phyloP scores from a whole-genome alignment of 1,139 yeast species.

The Debaryomyces coudertii region DNA sequence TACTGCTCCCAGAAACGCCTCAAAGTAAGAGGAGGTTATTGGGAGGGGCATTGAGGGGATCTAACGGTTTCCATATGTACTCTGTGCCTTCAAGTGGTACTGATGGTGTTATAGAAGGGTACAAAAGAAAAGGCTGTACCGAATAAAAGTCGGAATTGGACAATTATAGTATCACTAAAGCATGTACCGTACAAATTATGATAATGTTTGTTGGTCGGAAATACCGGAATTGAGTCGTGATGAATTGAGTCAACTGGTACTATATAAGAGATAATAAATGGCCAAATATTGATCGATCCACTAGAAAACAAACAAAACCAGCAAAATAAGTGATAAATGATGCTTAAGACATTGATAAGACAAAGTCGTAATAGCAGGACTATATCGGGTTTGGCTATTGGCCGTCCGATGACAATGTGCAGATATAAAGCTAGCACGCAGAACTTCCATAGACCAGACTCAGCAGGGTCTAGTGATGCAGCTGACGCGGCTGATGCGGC shows the following conservation, averaged over 20 bases:
- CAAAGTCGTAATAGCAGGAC: not conserved
- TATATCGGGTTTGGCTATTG: not conserved
- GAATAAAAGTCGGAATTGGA: not conserved
- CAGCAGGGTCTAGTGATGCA: slow-evolving; percentile 45
- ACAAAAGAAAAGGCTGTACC: not conserved
- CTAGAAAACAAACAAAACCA: not conserved
- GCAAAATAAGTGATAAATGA: not conserved
- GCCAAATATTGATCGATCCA: not conserved
- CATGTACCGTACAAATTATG: not conserved
- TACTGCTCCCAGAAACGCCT: too few relatives aligned
- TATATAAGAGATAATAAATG: not conserved
- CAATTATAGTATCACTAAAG: not conserved
- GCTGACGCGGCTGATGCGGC: slow-evolving; percentile 71
- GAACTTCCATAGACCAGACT: slow-evolving; percentile 42
- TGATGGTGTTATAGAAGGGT: not conserved
- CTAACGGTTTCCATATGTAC: not conserved
- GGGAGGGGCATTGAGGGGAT: slow-evolving; percentile 2
- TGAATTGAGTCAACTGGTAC: not conserved
- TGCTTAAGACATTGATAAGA: slow-evolving; percentile 1
- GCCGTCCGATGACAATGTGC: not conserved
- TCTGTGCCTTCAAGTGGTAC: not conserved
- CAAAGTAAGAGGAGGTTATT: not conserved
- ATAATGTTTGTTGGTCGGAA: not conserved
- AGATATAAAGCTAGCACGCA: slow-evolving; percentile 14
- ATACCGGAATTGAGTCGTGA: not conserved